phyloP scores from a whole-genome alignment of 2,329 filamentous ascomycete species.

The Phialocephala sp. region DNA sequence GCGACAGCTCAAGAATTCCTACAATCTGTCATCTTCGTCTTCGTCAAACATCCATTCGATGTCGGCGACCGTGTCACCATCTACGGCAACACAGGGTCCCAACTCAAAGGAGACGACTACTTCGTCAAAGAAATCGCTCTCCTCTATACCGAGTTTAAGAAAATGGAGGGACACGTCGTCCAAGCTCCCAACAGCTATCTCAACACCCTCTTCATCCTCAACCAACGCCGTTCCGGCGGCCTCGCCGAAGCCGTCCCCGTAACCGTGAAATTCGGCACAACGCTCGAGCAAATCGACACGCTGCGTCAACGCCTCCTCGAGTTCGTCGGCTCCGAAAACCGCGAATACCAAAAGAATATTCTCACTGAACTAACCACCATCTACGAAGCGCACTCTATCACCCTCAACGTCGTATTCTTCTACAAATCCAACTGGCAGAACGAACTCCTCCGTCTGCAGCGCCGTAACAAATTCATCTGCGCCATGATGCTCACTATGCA shows the following conservation, averaged over 20 bases:
- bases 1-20: conserved; percentile 93
- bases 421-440: conserved; percentile 98
- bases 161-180: conserved; percentile 96
- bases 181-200: conserved; percentile 94
- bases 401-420: conserved; percentile 93
- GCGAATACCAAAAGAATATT: conserved; percentile 86
- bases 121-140: conserved; percentile 95
- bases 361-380: conserved; percentile 83
- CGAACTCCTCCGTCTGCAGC: conserved; percentile 84
- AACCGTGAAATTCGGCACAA: conserved; percentile 87
- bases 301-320: conserved; percentile 81
- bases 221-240: conserved; percentile 87
- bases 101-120: conserved; percentile 85
- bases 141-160: conserved; percentile 96
- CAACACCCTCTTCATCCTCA: conserved; percentile 92
- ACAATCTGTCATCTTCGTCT: conserved; percentile 93
- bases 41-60: conserved; percentile 96
- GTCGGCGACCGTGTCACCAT: conserved; percentile 92
- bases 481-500: conserved; percentile 84
- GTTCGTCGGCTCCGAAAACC: conserved; percentile 84
- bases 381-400: conserved; percentile 82
- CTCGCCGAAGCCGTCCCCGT: conserved; percentile 86
- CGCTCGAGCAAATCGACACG: conserved; percentile 79
- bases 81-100: conserved; percentile 86
- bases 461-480: conserved; percentile 93